Conservation (phyloP, 2,329 filamentous ascomycete species). For the Ophiostoma sp. region DNA sequence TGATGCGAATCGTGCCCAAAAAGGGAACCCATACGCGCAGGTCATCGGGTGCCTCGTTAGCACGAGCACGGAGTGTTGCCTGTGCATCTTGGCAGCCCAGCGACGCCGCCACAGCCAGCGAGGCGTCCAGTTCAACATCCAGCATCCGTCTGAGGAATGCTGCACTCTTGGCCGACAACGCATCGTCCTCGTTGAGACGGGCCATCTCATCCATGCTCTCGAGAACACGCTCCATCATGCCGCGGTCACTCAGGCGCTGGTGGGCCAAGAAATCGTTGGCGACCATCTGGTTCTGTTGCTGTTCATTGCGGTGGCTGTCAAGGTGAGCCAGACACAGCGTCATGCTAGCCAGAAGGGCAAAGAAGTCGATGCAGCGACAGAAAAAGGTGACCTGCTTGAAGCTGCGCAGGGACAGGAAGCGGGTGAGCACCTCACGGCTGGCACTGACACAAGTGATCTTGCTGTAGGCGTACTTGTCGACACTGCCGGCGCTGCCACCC, state of each 20-base stretch:
- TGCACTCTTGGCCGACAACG: constrained; percentile 36
- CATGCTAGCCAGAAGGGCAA: constrained; percentile 43
- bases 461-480: constrained; percentile 40
- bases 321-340: constrained; percentile 46
- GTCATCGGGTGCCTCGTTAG: neutral
- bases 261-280: constrained; percentile 39
- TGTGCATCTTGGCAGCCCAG: constrained; percentile 6
- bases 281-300: neutral
- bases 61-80: neutral
- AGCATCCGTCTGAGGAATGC: constrained; percentile 41
- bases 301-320: constrained; percentile 30
- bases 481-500: constrained; percentile 17
- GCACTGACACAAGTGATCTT: constrained; percentile 44
- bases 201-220: constrained; percentile 38
- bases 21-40: constrained; percentile 45
- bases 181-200: constrained; percentile 31
- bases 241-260: constrained; percentile 45
- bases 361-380: constrained; percentile 46
- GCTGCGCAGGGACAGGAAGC: constrained; percentile 42
- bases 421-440: constrained; percentile 45
- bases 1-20: constrained; percentile 43
- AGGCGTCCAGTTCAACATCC: constrained; percentile 37
- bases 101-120: neutral
- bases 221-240: constrained; percentile 42
- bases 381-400: constrained; percentile 37